Conservation (phyloP, 1,284 basidiomycete genomes). For the Leccinum solheimii region DNA sequence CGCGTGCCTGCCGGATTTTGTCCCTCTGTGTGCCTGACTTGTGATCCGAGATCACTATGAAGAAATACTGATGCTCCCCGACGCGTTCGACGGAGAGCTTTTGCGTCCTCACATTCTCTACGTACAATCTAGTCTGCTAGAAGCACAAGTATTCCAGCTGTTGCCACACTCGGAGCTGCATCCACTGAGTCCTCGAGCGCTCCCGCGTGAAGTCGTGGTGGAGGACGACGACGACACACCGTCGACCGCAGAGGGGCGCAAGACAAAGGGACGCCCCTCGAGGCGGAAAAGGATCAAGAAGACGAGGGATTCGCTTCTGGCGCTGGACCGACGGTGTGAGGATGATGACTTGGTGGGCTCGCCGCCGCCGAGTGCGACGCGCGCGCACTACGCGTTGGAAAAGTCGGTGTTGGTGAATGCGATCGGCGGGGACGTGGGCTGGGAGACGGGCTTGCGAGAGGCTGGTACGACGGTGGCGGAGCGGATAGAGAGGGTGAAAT, state of each 20-base stretch:
- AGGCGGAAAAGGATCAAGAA: constrained; percentile 58
- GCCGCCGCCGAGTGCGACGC: constrained; percentile 33
- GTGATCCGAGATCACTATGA: constrained; percentile 51
- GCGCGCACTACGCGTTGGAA: constrained; percentile 41
- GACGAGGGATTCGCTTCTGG: constrained; percentile 49
- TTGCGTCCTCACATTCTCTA: constrained; percentile 47
- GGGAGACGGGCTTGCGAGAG: constrained; percentile 34
- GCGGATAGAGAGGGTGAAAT: constrained; percentile 41
- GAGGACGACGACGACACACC: constrained; percentile 26
- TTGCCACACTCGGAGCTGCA: constrained; percentile 51
- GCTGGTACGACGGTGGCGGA: constrained; percentile 51
- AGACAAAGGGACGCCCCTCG: constrained; percentile 68
- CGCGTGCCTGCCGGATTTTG: constrained; percentile 17
- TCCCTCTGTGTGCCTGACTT: constrained; percentile 8
- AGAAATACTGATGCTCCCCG: constrained; percentile 48
- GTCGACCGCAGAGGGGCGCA: constrained; percentile 24
- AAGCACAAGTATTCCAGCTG: constrained; percentile 54
- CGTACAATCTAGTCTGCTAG: constrained; percentile 48
- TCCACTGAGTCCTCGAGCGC: constrained; percentile 56
- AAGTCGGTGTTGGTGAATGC: constrained; percentile 44
- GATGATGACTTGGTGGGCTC: not conserved
- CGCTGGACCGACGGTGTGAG: constrained; percentile 56
- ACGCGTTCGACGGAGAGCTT: constrained; percentile 38
- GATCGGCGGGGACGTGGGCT: constrained; percentile 26
- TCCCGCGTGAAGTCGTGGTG: constrained; percentile 65